Evolutionary conservation across 2,329 filamentous ascomycete genomes (phyloP).

Genomic region (Trichoderma pleuroti): DNA sequence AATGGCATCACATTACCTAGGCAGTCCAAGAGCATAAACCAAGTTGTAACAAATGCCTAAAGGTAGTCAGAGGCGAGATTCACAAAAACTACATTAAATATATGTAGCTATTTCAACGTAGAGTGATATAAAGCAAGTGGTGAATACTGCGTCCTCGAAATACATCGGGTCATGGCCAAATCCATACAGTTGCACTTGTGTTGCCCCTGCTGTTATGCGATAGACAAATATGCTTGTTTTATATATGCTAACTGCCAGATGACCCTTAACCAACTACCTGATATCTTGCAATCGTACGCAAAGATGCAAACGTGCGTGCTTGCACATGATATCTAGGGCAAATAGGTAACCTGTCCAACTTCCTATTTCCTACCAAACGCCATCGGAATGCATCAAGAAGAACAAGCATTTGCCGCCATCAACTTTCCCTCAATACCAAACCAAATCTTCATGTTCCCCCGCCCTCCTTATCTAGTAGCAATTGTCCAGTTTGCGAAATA

Average conservation of each 20-base stretch:
- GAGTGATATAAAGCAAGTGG: background rate
- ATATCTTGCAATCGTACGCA: background rate
- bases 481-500: constrained; percentile 1
- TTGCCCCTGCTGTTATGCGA: background rate
- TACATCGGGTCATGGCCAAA: background rate
- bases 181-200: background rate
- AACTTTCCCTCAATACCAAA: background rate
- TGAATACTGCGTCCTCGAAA: background rate
- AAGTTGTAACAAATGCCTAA: background rate
- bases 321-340: constrained; percentile 13
- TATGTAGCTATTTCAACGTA: background rate
- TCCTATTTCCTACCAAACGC: constrained; percentile 17
- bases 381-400: constrained; percentile 18
- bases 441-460: background rate
- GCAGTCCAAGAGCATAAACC: background rate
- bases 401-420: constrained; percentile 1
- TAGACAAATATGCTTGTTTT: background rate
- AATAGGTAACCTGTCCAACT: constrained; percentile 12
- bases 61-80: background rate
- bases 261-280: background rate
- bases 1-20: background rate
- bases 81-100: background rate
- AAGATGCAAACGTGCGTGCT: background rate
- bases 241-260: background rate
- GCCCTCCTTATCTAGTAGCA: background rate